These are phyloP conservation scores for Diatrype stigma DNA, from an alignment of 2,329 filamentous ascomycete species.

Conservation along the genomic window DNA sequence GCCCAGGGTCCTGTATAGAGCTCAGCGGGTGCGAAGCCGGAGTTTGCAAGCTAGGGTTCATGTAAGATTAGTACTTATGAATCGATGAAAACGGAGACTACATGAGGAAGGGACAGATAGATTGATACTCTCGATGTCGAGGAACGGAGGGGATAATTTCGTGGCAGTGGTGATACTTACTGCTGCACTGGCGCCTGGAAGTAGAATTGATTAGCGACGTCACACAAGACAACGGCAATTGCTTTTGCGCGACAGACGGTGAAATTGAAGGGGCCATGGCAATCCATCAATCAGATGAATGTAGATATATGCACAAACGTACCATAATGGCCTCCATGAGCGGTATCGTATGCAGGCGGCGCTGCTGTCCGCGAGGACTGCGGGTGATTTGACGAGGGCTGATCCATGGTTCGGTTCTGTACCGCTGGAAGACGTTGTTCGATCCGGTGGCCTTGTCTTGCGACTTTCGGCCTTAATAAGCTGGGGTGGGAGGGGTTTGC, in stretches of 20 bases:
- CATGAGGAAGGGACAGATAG: conserved; percentile 1
- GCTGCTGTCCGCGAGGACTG: conserved; percentile 38
- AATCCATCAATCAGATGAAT: conserved; percentile 12
- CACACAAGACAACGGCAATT: conserved; percentile 21
- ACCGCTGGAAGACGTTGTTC: background rate
- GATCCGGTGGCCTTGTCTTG: background rate
- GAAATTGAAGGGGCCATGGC: background rate
- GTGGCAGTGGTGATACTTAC: conserved; percentile 30
- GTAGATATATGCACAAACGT: conserved; percentile 27
- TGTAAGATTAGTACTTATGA: conserved; percentile 16
- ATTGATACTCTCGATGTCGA: conserved; percentile 4
- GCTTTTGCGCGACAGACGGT: conserved; percentile 10
- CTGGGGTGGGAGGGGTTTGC: background rate
- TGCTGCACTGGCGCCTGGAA: conserved; percentile 44
- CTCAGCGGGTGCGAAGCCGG: conserved; percentile 87
- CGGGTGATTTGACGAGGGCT: conserved; percentile 50
- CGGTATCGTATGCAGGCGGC: conserved; percentile 60
- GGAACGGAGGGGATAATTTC: conserved; percentile 11
- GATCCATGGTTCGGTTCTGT: conserved; percentile 46
- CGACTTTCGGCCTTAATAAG: conserved; percentile 1
- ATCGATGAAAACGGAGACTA: background rate
- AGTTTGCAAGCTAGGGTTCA: conserved; percentile 65
- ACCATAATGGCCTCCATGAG: conserved; percentile 76
- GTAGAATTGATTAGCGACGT: conserved; percentile 30
- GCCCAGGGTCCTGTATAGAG: conserved; percentile 93